Evolutionary conservation across 2,329 filamentous ascomycete species (phyloP), one percentile per base, ranked within the genome.

Genomic region (Fusarium sp.): DNA sequence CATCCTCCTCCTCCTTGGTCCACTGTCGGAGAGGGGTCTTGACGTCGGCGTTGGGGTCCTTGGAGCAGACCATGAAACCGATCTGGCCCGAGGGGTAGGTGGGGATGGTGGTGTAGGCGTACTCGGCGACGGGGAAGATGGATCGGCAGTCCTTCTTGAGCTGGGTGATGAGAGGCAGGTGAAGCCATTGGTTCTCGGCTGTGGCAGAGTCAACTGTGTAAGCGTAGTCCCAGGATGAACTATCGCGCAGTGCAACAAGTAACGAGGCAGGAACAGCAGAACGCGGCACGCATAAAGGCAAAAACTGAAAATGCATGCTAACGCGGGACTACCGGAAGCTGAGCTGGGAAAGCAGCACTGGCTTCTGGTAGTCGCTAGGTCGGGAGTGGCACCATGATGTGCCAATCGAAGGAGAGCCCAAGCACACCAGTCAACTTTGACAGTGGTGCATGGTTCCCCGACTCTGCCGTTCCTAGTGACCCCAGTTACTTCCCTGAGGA

Each of bases 121-220:
- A 99, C 85, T 99, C 96, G 81, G 92, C 96, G 69, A 93, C 92
- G 72, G 96, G 94, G 90, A 99, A 99, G 82, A 99, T 92, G 82
- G 96, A 91, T 82, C 91, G 91, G 91, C 95, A 97, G 79, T 93
- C 89, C 87, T 97, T 94, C 89, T 97, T 97, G 78, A 99, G 91
- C 84, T 95, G 89, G 80, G 90, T 89, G 83, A 99, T 99, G 77
- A 99, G 89, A 66, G 91, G 87, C 76, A 99, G 89, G 85, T 99
- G 96, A 67, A 99, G 91, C 96, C 96, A 99, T 85, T 97, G 94
- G 90, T 97, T 99, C 87, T 99, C 96, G 77, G 94, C 96, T 98
- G 76, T 77, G 64, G 57, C 14, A 57, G 29, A 57, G 61, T 29
- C 31, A 64, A 70, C 46, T 20, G 58, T 42, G 70, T 74, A 59